A percentile compares a stretch with the other conserved stretches of the same genome.
phyloP scores from a whole-genome alignment of 176 grass and related monocot species.

The Urochloa ruziziensis region DNA sequence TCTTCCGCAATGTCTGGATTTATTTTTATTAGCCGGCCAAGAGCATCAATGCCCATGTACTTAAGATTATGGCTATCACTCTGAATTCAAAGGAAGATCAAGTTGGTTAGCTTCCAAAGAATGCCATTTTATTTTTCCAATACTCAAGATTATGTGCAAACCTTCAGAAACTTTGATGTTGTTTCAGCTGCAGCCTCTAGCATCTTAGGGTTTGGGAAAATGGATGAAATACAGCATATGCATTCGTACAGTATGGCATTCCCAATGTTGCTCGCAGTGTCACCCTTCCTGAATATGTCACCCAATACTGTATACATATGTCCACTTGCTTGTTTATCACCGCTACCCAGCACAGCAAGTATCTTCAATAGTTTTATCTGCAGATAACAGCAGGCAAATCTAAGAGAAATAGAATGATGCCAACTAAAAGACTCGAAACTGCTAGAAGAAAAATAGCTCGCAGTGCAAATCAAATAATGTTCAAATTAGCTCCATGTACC shows the following conservation, averaged over 20 bases:
- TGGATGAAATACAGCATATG: slow-evolving; percentile 98
- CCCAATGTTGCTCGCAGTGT: slow-evolving; percentile 93
- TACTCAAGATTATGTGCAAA: slow-evolving; percentile 25
- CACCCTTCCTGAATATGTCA: slow-evolving; percentile 95
- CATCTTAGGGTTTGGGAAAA: slow-evolving; percentile 89
- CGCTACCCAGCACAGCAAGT: slow-evolving; percentile 87
- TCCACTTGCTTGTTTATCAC: slow-evolving; percentile 91
- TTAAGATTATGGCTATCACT: slow-evolving; percentile 99
- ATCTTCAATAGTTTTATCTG: slow-evolving; percentile 99
- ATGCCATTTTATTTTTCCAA: neutral
- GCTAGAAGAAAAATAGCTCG: slow-evolving; percentile 1
- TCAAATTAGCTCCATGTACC: slow-evolving; percentile 37
- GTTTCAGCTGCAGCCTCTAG: slow-evolving; percentile 90
- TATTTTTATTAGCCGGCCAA: slow-evolving; percentile 95
- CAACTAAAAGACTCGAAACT: slow-evolving; percentile 25
- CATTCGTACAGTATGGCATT: slow-evolving; percentile 97
- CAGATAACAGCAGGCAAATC: slow-evolving; percentile 19
- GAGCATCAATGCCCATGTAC: slow-evolving; percentile 99
- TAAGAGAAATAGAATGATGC: slow-evolving; percentile 24
- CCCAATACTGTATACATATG: slow-evolving; percentile 84
- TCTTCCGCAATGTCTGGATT: slow-evolving; percentile 99
- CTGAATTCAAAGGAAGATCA: slow-evolving; percentile 35
- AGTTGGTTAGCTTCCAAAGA: slow-evolving; percentile 11
- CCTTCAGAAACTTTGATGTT: slow-evolving; percentile 99
- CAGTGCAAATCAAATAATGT: neutral